phyloP scores from a whole-genome alignment of 306 rosid genomes.

The Medicago truncatula region DNA sequence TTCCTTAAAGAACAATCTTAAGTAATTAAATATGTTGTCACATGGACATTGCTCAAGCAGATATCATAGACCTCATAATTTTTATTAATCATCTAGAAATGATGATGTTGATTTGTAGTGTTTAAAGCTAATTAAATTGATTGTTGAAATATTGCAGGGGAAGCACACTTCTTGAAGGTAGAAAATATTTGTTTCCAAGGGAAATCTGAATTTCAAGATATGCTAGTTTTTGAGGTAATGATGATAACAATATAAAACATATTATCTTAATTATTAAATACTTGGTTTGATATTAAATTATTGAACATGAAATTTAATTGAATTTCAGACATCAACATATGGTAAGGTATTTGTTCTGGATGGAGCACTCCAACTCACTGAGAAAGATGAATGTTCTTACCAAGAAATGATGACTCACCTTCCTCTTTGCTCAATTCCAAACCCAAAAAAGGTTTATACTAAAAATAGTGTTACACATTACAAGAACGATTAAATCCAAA shows the following conservation, averaged over 20 bases:
- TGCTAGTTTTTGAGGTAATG: conserved; percentile 70
- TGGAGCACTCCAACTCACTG: conserved; percentile 70
- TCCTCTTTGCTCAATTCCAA: conserved; percentile 77
- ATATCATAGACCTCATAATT: conserved; percentile 1
- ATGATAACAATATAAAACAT: not conserved
- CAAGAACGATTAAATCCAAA: conserved; percentile 11
- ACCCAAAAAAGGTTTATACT: conserved; percentile 58
- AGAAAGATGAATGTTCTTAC: conserved; percentile 75
- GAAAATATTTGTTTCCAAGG: conserved; percentile 66
- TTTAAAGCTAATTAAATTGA: conserved; percentile 23
- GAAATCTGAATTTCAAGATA: conserved; percentile 61
- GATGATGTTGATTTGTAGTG: not conserved
- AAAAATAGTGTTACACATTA: not conserved
- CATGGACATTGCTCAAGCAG: conserved; percentile 18
- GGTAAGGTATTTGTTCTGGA: conserved; percentile 69
- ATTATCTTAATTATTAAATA: not conserved
- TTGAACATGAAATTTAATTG: not conserved
- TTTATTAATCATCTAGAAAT: not conserved
- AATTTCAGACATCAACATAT: conserved; percentile 59
- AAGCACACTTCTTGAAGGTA: conserved; percentile 71
- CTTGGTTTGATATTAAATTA: not conserved
- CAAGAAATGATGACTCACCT: conserved; percentile 82
- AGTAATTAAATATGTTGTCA: conserved; percentile 21
- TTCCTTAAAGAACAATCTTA: conserved; percentile 37
- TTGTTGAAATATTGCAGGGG: conserved; percentile 50